Percentiles rank a stretch among this genome's conserved stretches.
Conservation (phyloP, 1,284 basidiomycete genomes). For the Wallemia ichthyophaga region DNA sequence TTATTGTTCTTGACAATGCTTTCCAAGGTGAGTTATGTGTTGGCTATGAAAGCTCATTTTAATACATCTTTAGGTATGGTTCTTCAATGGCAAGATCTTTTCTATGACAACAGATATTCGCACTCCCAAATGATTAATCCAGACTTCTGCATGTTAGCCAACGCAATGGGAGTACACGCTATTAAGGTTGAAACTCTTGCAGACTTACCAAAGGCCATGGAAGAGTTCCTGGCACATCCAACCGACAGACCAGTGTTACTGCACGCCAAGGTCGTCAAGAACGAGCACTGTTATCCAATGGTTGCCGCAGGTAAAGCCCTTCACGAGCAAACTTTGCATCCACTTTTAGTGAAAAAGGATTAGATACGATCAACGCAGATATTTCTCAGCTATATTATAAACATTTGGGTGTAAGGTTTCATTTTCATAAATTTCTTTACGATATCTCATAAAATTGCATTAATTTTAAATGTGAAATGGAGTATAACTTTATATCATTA, state of each 20-base stretch:
- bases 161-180: constrained; percentile 71
- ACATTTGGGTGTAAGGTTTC: not conserved
- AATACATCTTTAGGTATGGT: constrained; percentile 1
- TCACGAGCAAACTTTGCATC: constrained; percentile 37
- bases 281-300: constrained; percentile 80
- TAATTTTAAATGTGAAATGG: not conserved
- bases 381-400: not conserved
- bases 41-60: constrained; percentile 65
- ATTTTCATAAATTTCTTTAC: not conserved
- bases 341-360: not conserved
- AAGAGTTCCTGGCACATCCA: constrained; percentile 90
- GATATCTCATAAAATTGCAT: not conserved
- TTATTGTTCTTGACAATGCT: constrained; percentile 65
- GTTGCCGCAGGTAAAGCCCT: constrained; percentile 68
- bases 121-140: constrained; percentile 86
- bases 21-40: constrained; percentile 85
- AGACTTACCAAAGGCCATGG: constrained; percentile 80
- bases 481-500: too few relatives aligned
- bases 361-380: not conserved
- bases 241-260: constrained; percentile 56
- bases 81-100: constrained; percentile 31
- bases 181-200: constrained; percentile 37
- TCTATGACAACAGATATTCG: constrained; percentile 79
- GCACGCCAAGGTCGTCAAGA: constrained; percentile 59
- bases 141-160: constrained; percentile 63